These are phyloP conservation scores for Myochromella boudieri DNA, from an alignment of 768 basidiomycete species.

Conservation along the genomic window DNA sequence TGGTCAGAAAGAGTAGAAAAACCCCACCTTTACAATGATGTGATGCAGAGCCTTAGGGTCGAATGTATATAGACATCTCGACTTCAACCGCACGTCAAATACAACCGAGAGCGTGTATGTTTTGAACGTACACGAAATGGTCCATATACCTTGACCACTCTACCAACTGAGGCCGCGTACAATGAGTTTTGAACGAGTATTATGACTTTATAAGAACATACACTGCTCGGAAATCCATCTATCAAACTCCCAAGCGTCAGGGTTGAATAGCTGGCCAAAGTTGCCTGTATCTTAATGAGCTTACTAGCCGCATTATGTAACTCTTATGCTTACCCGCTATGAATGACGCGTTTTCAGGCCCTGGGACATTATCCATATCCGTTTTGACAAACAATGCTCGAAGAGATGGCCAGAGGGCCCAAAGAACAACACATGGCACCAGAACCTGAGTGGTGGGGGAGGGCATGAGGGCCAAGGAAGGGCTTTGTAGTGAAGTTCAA, in stretches of 20 bases:
- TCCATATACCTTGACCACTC: constrained; percentile 7
- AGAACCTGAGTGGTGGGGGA: background rate
- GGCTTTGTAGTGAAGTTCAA: too few relatives aligned
- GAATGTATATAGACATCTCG: constrained; percentile 9
- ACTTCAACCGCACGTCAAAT: background rate
- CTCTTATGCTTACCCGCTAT: background rate
- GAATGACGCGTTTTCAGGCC: background rate
- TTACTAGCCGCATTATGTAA: background rate
- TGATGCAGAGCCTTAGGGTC: constrained; percentile 17
- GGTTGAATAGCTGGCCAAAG: constrained; percentile 11
- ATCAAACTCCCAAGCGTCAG: constrained; percentile 9
- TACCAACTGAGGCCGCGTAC: constrained; percentile 4
- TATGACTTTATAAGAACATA: background rate
- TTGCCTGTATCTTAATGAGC: constrained; percentile 4
- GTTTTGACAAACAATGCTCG: background rate
- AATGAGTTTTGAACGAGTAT: background rate
- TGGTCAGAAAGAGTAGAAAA: background rate
- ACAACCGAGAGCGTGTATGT: background rate
- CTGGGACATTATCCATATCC: constrained; percentile 6
- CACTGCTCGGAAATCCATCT: constrained; percentile 9
- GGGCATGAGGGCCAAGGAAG: too few relatives aligned
- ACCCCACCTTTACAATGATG: constrained; percentile 13
- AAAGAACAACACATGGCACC: background rate
- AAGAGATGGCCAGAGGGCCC: constrained; percentile 3
- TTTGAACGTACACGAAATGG: constrained; percentile 10